A percentile compares a stretch with the other conserved stretches of the same genome.
Conservation (phyloP, 306 rosid species). For the Vigna hirtella region DNA sequence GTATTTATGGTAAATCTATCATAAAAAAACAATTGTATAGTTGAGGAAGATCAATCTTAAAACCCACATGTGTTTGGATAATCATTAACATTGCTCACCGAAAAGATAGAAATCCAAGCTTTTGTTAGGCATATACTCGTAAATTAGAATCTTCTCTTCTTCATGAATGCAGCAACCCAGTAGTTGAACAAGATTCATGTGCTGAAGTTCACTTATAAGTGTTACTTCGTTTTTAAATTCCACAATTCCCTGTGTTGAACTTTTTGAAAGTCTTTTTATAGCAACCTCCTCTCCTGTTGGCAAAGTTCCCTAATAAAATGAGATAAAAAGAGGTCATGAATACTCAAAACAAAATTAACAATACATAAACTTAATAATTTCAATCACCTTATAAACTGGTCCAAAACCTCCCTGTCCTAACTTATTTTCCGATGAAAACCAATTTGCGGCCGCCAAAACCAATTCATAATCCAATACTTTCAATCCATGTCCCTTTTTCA, state of each 20-base stretch:
- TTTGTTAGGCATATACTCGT: neutral
- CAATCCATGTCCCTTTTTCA: neutral
- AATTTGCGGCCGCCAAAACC: constrained; percentile 29
- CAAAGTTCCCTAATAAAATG: neutral
- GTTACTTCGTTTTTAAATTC: neutral
- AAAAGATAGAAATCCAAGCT: neutral
- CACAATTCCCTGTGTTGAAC: neutral
- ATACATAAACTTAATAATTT: neutral
- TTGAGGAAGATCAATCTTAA: too few species aligned
- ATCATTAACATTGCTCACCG: too few species aligned
- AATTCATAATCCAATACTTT: constrained; percentile 25
- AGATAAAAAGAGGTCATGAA: neutral
- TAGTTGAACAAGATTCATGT: neutral
- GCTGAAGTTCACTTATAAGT: neutral
- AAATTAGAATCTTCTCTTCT: neutral
- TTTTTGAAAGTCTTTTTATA: neutral
- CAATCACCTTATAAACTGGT: constrained; percentile 48
- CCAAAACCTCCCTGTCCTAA: constrained; percentile 53
- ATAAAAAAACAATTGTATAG: too few species aligned
- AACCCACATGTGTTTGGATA: too few species aligned
- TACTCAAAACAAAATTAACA: neutral
- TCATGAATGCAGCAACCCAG: neutral
- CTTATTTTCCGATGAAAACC: constrained; percentile 36
- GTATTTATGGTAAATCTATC: too few species aligned
- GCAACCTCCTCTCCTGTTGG: neutral